Conservation (phyloP, 1,284 basidiomycete genomes). For the Tremellales sp. region DNA sequence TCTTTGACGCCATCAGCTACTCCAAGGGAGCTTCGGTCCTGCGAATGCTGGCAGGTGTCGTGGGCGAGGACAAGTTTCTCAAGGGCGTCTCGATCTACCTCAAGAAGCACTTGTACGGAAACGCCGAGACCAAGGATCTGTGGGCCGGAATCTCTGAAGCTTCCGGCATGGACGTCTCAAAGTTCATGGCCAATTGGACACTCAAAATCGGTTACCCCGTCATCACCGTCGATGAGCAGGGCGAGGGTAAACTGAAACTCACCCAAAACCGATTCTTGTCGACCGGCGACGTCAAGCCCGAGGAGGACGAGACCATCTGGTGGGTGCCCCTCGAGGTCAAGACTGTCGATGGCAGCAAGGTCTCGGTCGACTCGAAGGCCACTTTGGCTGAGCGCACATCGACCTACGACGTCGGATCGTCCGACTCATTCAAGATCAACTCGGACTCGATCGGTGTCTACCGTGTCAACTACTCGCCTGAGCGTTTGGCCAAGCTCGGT, state of each 20-base stretch:
- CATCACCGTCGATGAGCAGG: slow-evolving; percentile 74
- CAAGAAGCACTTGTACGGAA: slow-evolving; percentile 78
- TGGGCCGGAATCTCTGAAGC: slow-evolving; percentile 84
- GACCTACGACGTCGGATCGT: slow-evolving; percentile 64
- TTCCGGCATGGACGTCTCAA: slow-evolving; percentile 70
- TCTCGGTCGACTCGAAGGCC: slow-evolving; percentile 60
- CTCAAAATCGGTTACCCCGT: slow-evolving; percentile 86
- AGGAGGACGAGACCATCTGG: slow-evolving; percentile 92
- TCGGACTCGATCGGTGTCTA: slow-evolving; percentile 82
- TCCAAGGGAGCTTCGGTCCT: slow-evolving; percentile 82
- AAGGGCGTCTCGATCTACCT: slow-evolving; percentile 88
- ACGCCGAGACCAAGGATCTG: slow-evolving; percentile 80
- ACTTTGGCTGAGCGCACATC: slow-evolving; percentile 69
- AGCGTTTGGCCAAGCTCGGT: slow-evolving; percentile 74
- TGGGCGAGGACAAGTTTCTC: slow-evolving; percentile 84
- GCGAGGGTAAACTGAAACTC: slow-evolving; percentile 62
- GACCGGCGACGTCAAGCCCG: slow-evolving; percentile 68
- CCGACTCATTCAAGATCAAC: slow-evolving; percentile 79
- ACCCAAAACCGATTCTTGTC: slow-evolving; percentile 92
- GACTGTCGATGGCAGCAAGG: slow-evolving; percentile 61
- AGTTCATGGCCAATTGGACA: slow-evolving; percentile 91
- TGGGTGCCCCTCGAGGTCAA: slow-evolving; percentile 72
- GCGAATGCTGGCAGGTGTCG: slow-evolving; percentile 84
- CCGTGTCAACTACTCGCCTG: slow-evolving; percentile 81
- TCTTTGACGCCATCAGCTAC: slow-evolving; percentile 81